phyloP scores from a whole-genome alignment of 202 grass and related monocot genomes.

The Digitaria exilis region DNA sequence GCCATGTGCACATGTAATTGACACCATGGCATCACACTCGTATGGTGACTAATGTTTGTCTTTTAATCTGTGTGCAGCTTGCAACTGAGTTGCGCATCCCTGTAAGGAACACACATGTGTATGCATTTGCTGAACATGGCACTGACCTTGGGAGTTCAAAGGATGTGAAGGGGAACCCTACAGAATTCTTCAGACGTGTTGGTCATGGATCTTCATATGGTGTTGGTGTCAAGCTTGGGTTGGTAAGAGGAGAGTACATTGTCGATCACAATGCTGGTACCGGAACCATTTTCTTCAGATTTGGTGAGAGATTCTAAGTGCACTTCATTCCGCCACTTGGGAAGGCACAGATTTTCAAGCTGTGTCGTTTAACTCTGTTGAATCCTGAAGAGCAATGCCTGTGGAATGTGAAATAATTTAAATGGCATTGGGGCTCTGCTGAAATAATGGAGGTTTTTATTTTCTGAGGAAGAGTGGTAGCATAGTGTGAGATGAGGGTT shows the following conservation, averaged over 20 bases:
- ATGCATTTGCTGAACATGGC: slow-evolving; percentile 90
- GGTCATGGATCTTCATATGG: slow-evolving; percentile 96
- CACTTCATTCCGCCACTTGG: background rate
- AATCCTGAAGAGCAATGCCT: slow-evolving; percentile 5
- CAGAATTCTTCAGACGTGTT: slow-evolving; percentile 85
- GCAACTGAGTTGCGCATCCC: slow-evolving; percentile 84
- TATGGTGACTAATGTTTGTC: slow-evolving; percentile 20
- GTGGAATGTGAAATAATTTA: slow-evolving; percentile 19
- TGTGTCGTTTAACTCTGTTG: background rate
- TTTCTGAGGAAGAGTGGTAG: slow-evolving; percentile 26
- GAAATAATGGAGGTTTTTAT: slow-evolving; percentile 47
- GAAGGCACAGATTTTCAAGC: slow-evolving; percentile 4
- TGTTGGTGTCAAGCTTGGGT: slow-evolving; percentile 83
- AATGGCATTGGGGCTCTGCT: slow-evolving; percentile 9
- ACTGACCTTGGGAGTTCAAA: slow-evolving; percentile 96
- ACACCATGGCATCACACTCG: background rate
- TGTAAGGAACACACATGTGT: slow-evolving; percentile 83
- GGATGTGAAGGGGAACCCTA: slow-evolving; percentile 97
- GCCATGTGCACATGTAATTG: slow-evolving; percentile 1
- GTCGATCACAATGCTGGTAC: slow-evolving; percentile 92
- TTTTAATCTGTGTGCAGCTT: slow-evolving; percentile 50
- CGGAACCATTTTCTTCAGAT: slow-evolving; percentile 91
- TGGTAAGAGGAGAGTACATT: slow-evolving; percentile 90
- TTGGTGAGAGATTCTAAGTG: slow-evolving; percentile 90
- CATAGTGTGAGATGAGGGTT: slow-evolving; percentile 21